Conservation (phyloP, 2,329 filamentous ascomycete genomes). For the Nemania bipapillata region DNA sequence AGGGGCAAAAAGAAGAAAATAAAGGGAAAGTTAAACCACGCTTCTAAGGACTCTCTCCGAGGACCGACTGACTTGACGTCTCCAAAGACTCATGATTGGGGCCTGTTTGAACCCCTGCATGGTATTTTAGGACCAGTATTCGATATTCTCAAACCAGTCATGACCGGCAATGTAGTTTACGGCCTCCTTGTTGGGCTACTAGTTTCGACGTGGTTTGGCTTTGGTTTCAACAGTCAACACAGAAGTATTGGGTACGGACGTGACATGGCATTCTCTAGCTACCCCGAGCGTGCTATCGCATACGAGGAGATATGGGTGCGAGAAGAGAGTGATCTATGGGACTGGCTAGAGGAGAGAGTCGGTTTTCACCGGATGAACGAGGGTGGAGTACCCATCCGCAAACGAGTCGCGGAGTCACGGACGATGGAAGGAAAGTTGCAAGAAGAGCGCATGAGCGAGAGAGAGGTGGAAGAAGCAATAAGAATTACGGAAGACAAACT, state of each 20-base stretch:
- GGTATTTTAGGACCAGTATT: slow-evolving; percentile 74
- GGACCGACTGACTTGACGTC: slow-evolving; percentile 56
- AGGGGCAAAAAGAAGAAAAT: slow-evolving; percentile 72
- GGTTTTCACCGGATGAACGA: slow-evolving; percentile 72
- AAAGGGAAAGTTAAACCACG: slow-evolving; percentile 62
- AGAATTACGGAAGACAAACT: slow-evolving; percentile 87
- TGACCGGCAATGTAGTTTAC: slow-evolving; percentile 81
- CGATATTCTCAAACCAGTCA: slow-evolving; percentile 75
- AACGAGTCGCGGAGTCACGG: slow-evolving; percentile 64
- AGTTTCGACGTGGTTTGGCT: slow-evolving; percentile 78
- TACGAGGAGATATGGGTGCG: slow-evolving; percentile 94
- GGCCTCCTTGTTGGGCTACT: slow-evolving; percentile 78
- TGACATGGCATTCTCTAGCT: slow-evolving; percentile 56
- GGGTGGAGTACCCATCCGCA: slow-evolving; percentile 55
- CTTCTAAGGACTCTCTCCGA: slow-evolving; percentile 55
- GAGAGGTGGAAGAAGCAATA: slow-evolving; percentile 83
- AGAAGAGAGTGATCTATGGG: slow-evolving; percentile 90
- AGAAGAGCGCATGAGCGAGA: slow-evolving; percentile 72
- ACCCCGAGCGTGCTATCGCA: slow-evolving; percentile 76
- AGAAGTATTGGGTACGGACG: slow-evolving; percentile 54
- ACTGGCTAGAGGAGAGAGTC: slow-evolving; percentile 89
- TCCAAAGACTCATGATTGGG: slow-evolving; percentile 70
- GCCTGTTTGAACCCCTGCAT: slow-evolving; percentile 81
- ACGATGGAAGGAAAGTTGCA: slow-evolving; percentile 69
- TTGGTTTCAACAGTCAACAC: slow-evolving; percentile 60